These are phyloP conservation scores for Coemansia sp. DNA, from an alignment of 192 early-diverging fungal species.

Conservation along the genomic window DNA sequence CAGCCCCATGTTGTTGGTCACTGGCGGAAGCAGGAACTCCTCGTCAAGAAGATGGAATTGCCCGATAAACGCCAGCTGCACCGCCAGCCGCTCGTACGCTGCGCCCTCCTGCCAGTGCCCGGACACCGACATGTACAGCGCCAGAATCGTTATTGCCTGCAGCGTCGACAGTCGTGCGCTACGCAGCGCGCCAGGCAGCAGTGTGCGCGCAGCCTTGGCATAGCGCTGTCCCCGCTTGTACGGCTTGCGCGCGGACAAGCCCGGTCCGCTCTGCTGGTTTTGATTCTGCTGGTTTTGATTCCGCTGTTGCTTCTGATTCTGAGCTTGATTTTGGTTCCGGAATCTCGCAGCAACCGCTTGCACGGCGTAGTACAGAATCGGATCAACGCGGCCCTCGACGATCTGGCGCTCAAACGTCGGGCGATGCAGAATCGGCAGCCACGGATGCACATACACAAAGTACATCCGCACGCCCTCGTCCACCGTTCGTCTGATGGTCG, in stretches of 20 bases:
- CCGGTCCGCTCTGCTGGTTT: background rate
- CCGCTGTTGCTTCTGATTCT: too few relatives aligned
- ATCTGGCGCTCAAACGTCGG: slow-evolving; percentile 50
- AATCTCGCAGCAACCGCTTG: slow-evolving; percentile 45
- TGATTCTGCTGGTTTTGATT: background rate
- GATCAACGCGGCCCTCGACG: slow-evolving; percentile 31
- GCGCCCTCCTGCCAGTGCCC: slow-evolving; percentile 52
- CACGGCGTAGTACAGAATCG: slow-evolving; percentile 39
- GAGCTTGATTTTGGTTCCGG: background rate
- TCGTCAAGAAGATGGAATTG: slow-evolving; percentile 54
- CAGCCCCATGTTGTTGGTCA: slow-evolving; percentile 45
- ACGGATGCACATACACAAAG: slow-evolving; percentile 52
- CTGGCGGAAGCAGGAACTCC: slow-evolving; percentile 50
- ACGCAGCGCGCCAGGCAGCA: slow-evolving; percentile 24
- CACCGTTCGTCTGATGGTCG: slow-evolving; percentile 4
- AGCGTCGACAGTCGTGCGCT: slow-evolving; percentile 29
- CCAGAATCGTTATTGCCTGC: slow-evolving; percentile 37
- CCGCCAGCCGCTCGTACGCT: slow-evolving; percentile 45
- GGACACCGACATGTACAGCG: slow-evolving; percentile 49
- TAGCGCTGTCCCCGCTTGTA: slow-evolving; percentile 33
- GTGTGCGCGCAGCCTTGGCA: slow-evolving; percentile 24
- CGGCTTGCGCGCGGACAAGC: slow-evolving; percentile 10
- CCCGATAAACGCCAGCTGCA: slow-evolving; percentile 49
- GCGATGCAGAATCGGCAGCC: slow-evolving; percentile 50
- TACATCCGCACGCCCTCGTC: slow-evolving; percentile 39